Percentiles rank a stretch among this genome's conserved stretches.
phyloP scores from a whole-genome alignment of 768 basidiomycete species.

The Guyanaporus albipodus region DNA sequence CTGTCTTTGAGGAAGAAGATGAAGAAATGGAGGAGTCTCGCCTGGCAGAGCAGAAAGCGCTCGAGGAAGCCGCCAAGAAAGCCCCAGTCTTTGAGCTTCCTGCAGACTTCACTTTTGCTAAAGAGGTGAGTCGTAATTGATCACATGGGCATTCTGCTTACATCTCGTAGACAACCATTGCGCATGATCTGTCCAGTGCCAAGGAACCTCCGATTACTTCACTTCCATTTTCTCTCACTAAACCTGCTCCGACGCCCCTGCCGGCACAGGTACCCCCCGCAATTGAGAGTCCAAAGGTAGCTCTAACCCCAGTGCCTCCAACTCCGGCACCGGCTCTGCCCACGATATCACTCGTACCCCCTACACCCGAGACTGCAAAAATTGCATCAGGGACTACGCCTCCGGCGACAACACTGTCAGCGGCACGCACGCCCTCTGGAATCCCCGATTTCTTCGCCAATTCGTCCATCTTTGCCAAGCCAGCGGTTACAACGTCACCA shows the following conservation, averaged over 20 bases:
- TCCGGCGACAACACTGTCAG: constrained; percentile 6
- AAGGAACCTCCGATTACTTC: constrained; percentile 65
- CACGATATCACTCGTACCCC: constrained; percentile 22
- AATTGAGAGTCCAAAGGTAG: constrained; percentile 13
- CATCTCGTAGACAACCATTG: constrained; percentile 30
- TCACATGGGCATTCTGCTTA: constrained; percentile 1
- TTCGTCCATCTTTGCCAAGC: constrained; percentile 45
- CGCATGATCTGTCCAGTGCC: constrained; percentile 40
- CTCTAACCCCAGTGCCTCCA: constrained; percentile 14
- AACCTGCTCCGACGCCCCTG: constrained; percentile 19
- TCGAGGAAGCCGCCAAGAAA: constrained; percentile 55
- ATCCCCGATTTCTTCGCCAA: constrained; percentile 65
- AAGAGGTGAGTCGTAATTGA: constrained; percentile 41
- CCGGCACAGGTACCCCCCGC: constrained; percentile 9
- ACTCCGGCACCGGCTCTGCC: constrained; percentile 14
- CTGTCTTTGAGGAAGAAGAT: constrained; percentile 51
- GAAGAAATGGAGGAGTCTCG: constrained; percentile 41
- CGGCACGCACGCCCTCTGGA: constrained; percentile 16
- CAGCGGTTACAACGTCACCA: constrained; percentile 18
- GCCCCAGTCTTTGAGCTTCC: constrained; percentile 58
- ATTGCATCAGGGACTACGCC: constrained; percentile 9
- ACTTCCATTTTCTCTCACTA: constrained; percentile 63
- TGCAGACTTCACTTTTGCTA: constrained; percentile 63
- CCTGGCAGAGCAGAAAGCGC: constrained; percentile 40
- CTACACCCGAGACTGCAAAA: constrained; percentile 25